Conservation (phyloP, 2,329 filamentous ascomycete species). For the Chaetomium sp. region DNA sequence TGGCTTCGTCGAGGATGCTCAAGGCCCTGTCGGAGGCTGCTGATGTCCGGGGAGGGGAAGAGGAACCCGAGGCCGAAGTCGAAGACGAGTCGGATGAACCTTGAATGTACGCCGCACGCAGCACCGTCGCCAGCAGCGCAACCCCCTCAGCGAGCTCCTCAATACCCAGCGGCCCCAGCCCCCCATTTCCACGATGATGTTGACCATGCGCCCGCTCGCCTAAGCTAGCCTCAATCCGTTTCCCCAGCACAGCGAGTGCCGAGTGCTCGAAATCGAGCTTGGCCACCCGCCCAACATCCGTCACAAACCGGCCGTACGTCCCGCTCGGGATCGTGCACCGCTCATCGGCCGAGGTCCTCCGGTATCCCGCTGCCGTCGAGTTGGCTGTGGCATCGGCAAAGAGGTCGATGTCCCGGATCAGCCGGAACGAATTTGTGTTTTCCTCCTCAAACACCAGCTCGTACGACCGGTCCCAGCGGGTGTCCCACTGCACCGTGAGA, state of each 20-base stretch:
- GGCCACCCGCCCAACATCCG: slow-evolving; percentile 68
- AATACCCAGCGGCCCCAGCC: slow-evolving; percentile 47
- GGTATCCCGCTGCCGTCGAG: slow-evolving; percentile 29
- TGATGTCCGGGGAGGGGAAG: neutral
- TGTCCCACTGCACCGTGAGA: slow-evolving; percentile 71
- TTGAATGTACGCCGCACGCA: slow-evolving; percentile 46
- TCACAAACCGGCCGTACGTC: slow-evolving; percentile 67
- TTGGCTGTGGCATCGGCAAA: slow-evolving; percentile 45
- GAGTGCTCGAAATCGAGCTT: slow-evolving; percentile 76
- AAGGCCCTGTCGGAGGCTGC: slow-evolving; percentile 31
- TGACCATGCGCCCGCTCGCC: slow-evolving; percentile 34
- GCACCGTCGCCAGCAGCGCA: slow-evolving; percentile 62
- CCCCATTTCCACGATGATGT: slow-evolving; percentile 50
- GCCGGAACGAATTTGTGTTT: slow-evolving; percentile 69
- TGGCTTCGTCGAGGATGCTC: slow-evolving; percentile 52
- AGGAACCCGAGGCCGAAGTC: no score
- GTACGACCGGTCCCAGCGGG: slow-evolving; percentile 61
- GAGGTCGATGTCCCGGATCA: slow-evolving; percentile 58
- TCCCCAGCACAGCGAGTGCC: slow-evolving; percentile 70
- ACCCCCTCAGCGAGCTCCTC: slow-evolving; percentile 69
- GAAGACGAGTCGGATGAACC: slow-evolving; percentile 17
- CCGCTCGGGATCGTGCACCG: slow-evolving; percentile 57
- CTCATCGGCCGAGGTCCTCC: slow-evolving; percentile 39
- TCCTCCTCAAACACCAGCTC: slow-evolving; percentile 78
- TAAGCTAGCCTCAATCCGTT: slow-evolving; percentile 50